Percentiles rank a stretch among this genome's conserved stretches.
phyloP scores from a whole-genome alignment of 768 basidiomycete species.

The Pleurotus eryngii region DNA sequence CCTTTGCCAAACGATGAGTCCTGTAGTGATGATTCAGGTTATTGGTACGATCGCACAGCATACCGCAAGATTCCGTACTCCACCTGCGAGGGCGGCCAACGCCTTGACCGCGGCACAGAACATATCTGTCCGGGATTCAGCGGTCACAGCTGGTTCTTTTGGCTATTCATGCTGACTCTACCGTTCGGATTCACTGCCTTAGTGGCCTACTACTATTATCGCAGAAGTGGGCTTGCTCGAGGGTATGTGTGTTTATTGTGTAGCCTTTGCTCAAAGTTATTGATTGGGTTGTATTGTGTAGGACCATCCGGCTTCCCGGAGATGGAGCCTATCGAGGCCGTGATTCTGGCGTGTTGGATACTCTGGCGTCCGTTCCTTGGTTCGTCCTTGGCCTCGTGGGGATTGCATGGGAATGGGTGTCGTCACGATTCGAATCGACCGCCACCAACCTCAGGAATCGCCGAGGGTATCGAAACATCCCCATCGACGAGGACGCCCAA shows the following conservation, averaged over 20 bases:
- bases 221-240: constrained; percentile 63
- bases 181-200: constrained; percentile 78
- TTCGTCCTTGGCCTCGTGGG: constrained; percentile 78
- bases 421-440: constrained; percentile 40
- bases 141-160: constrained; percentile 76
- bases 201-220: constrained; percentile 80
- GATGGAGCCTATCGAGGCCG: constrained; percentile 30
- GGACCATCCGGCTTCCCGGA: constrained; percentile 77
- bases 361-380: constrained; percentile 86
- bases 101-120: constrained; percentile 69
- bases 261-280: not conserved
- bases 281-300: constrained; percentile 23
- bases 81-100: constrained; percentile 73
- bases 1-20: constrained; percentile 61
- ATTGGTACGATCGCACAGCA: constrained; percentile 92
- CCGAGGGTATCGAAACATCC: constrained; percentile 72
- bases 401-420: constrained; percentile 67
- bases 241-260: constrained; percentile 51
- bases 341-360: constrained; percentile 52
- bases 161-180: constrained; percentile 72
- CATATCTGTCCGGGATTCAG: constrained; percentile 84
- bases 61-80: constrained; percentile 92
- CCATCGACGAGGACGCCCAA: constrained; percentile 87
- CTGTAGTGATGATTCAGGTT: constrained; percentile 62
- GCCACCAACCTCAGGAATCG: constrained; percentile 40